Evolutionary conservation across 2,329 filamentous ascomycete species (phyloP).

Genomic region (Clarireedia hainanense): DNA sequence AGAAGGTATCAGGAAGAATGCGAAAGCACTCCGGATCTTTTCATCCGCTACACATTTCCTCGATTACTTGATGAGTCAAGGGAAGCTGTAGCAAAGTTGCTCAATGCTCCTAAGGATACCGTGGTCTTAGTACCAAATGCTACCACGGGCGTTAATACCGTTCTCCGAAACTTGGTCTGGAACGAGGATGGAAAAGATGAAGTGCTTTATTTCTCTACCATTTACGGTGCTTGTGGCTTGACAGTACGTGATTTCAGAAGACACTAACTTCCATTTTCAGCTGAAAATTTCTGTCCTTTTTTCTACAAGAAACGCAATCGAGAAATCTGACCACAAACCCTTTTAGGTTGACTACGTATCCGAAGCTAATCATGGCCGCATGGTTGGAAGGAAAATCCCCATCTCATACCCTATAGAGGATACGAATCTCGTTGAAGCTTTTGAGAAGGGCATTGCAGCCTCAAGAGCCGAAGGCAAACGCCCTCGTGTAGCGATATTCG

Average conservation of each 20-base stretch:
- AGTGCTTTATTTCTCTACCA: constrained; percentile 62
- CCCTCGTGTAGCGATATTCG: constrained; percentile 65
- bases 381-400: constrained; percentile 45
- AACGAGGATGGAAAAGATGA: constrained; percentile 54
- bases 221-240: constrained; percentile 55
- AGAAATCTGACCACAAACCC: not conserved
- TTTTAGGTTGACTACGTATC: constrained; percentile 46
- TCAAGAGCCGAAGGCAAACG: constrained; percentile 49
- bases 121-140: constrained; percentile 78
- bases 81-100: constrained; percentile 52
- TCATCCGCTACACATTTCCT: constrained; percentile 63
- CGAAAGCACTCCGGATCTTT: constrained; percentile 66
- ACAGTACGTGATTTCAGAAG: constrained; percentile 37
- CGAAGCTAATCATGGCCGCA: constrained; percentile 48
- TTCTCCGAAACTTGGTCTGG: constrained; percentile 69
- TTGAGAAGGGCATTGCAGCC: constrained; percentile 49
- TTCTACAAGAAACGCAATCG: not conserved
- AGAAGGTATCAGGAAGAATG: constrained; percentile 56
- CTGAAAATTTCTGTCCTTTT: not conserved
- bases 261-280: not conserved
- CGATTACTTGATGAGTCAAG: constrained; percentile 56
- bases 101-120: constrained; percentile 58
- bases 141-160: constrained; percentile 68
- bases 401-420: constrained; percentile 65
- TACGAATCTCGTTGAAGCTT: constrained; percentile 52